Percentiles rank a stretch among this genome's conserved stretches.
Conservation (phyloP, 2,329 filamentous ascomycete genomes). For the Immersiporthe knoxdaviesiana region DNA sequence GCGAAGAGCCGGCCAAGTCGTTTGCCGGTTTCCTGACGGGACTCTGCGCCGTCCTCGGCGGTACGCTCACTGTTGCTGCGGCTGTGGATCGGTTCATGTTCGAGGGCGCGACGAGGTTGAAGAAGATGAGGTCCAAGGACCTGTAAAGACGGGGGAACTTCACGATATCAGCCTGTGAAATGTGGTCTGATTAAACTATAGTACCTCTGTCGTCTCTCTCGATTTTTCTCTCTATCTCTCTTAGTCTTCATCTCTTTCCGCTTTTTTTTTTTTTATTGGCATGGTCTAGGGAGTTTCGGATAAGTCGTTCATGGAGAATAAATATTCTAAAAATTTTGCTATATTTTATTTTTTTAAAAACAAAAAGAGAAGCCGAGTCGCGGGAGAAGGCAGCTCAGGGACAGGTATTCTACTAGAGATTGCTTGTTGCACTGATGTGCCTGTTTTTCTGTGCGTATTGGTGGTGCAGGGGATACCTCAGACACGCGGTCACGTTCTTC, state of each 20-base stretch:
- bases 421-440: not conserved
- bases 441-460: not conserved
- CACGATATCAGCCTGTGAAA: not conserved
- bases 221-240: not conserved
- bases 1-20: slow-evolving; percentile 85
- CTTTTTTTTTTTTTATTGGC: slow-evolving; percentile 25
- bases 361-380: not conserved
- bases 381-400: not conserved
- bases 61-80: slow-evolving; percentile 92
- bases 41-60: slow-evolving; percentile 91
- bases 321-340: slow-evolving; percentile 3
- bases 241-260: not conserved
- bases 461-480: not conserved
- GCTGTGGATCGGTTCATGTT: slow-evolving; percentile 90
- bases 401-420: not conserved
- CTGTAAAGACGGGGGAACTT: slow-evolving; percentile 41
- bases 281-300: slow-evolving; percentile 31
- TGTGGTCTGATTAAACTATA: slow-evolving; percentile 11
- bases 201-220: not conserved
- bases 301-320: slow-evolving; percentile 23
- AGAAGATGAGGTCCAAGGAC: slow-evolving; percentile 78
- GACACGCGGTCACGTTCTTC: slow-evolving; percentile 15
- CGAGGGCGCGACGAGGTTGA: slow-evolving; percentile 81
- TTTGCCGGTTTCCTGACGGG: slow-evolving; percentile 93
- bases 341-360: no score